These are phyloP conservation scores for Tetrastigma voinierianum DNA, from an alignment of 164 flowering plant species.

Conservation along the genomic window DNA sequence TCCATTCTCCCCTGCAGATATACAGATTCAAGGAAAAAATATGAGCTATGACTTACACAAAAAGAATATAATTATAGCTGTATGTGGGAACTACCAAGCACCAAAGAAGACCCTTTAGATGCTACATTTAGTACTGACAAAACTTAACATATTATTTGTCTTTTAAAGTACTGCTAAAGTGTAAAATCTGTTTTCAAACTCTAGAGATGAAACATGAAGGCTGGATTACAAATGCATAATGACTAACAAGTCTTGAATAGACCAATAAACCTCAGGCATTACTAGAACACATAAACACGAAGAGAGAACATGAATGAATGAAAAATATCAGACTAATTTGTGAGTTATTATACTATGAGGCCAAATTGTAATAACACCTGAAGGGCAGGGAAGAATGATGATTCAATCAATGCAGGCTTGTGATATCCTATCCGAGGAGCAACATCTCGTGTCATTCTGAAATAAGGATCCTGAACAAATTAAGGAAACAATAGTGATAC, in stretches of 20 bases:
- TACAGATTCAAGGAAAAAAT: background rate
- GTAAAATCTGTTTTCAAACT: too few relatives aligned
- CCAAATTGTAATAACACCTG: constrained; percentile 47
- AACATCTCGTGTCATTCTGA: constrained; percentile 98
- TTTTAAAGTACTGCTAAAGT: too few relatives aligned
- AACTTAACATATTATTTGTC: too few relatives aligned
- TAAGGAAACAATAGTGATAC: constrained; percentile 3
- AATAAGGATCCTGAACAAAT: constrained; percentile 88
- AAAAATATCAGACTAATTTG: too few relatives aligned
- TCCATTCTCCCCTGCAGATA: constrained; percentile 79
- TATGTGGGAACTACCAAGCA: background rate
- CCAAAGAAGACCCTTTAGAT: too few relatives aligned
- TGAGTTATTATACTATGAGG: background rate
- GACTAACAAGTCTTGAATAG: too few relatives aligned
- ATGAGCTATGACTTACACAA: background rate
- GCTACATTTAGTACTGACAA: too few relatives aligned
- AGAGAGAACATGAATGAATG: too few relatives aligned
- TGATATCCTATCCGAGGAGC: constrained; percentile 92
- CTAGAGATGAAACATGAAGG: too few relatives aligned
- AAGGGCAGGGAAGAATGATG: constrained; percentile 89
- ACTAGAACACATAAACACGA: too few relatives aligned
- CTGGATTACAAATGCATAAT: too few relatives aligned
- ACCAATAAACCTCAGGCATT: too few relatives aligned
- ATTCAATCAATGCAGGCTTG: constrained; percentile 91
- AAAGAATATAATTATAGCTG: background rate